A percentile compares a stretch with the other conserved stretches of the same genome.
These are phyloP conservation scores for Cnidoscolus chayamansa DNA, from an alignment of 441 rosid species.

Conservation along the genomic window DNA sequence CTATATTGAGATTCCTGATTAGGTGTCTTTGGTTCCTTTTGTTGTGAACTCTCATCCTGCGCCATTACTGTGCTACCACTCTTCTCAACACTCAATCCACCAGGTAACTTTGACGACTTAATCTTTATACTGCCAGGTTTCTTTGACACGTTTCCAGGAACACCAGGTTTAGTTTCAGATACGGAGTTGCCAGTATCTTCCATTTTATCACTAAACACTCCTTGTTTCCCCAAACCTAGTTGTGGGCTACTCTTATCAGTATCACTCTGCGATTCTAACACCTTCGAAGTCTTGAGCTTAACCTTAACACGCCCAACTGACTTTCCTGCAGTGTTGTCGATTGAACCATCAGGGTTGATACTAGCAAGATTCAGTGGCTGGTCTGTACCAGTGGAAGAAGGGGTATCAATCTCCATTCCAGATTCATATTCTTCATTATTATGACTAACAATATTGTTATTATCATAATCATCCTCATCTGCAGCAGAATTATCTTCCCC, in stretches of 20 bases:
- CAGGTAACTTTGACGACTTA: constrained; percentile 49
- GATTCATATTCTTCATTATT: constrained; percentile 52
- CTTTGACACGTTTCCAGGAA: constrained; percentile 47
- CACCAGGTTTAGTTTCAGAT: constrained; percentile 42
- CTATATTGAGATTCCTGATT: constrained; percentile 36
- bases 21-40: constrained; percentile 43
- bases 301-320: constrained; percentile 72
- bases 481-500: constrained; percentile 51
- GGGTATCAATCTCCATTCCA: constrained; percentile 63
- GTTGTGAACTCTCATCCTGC: constrained; percentile 35
- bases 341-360: constrained; percentile 52
- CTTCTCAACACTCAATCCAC: constrained; percentile 42
- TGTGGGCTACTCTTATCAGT: constrained; percentile 58
- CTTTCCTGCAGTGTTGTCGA: constrained; percentile 45
- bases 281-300: constrained; percentile 66
- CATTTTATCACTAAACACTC: constrained; percentile 41
- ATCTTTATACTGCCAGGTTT: constrained; percentile 83
- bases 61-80: constrained; percentile 22
- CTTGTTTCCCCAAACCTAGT: constrained; percentile 46
- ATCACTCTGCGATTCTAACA: constrained; percentile 53
- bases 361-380: constrained; percentile 49
- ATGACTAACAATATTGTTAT: constrained; percentile 24
- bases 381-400: constrained; percentile 69
- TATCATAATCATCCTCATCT: constrained; percentile 27
- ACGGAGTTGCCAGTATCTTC: constrained; percentile 58